Conservation (phyloP, 2,329 filamentous ascomycete species). For the Aspergillus pseudonomiae region DNA sequence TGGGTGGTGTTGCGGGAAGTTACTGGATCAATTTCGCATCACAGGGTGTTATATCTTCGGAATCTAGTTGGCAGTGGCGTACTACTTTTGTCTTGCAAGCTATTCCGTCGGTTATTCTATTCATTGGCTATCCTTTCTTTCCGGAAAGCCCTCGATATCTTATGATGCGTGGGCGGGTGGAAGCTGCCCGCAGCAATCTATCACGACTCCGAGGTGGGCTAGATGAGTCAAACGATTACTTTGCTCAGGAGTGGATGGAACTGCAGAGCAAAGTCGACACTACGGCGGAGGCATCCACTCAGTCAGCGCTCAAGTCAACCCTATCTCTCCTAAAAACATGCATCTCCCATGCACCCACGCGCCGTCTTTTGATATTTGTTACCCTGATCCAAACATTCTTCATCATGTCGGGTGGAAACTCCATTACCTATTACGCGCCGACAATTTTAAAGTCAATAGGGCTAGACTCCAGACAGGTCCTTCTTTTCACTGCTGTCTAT, state of each 20-base stretch:
- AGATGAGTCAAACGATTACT: conserved; percentile 19
- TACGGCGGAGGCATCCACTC: not conserved
- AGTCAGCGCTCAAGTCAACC: not conserved
- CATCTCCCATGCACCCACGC: conserved; percentile 16
- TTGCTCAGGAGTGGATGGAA: conserved; percentile 19
- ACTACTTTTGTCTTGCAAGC: too few species aligned
- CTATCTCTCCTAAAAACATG: conserved; percentile 13
- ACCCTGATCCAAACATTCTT: conserved; percentile 34
- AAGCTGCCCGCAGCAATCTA: too few species aligned
- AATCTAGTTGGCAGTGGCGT: too few species aligned
- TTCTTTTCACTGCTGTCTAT: conserved; percentile 23
- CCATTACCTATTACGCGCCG: conserved; percentile 29
- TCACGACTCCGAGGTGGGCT: not conserved
- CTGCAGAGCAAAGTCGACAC: conserved; percentile 15
- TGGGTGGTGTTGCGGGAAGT: too few species aligned
- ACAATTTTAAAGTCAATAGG: conserved; percentile 26
- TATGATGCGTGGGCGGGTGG: too few species aligned
- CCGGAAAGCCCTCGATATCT: too few species aligned
- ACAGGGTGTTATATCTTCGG: too few species aligned
- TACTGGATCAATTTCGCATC: too few species aligned
- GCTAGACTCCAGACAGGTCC: conserved; percentile 15
- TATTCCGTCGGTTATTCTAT: too few species aligned
- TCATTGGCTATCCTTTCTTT: too few species aligned
- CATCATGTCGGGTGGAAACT: conserved; percentile 29
- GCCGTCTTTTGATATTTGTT: conserved; percentile 31